Base-by-base conservation (phyloP, 306 rosid genomes). In the Glycine latifolia region DNA sequence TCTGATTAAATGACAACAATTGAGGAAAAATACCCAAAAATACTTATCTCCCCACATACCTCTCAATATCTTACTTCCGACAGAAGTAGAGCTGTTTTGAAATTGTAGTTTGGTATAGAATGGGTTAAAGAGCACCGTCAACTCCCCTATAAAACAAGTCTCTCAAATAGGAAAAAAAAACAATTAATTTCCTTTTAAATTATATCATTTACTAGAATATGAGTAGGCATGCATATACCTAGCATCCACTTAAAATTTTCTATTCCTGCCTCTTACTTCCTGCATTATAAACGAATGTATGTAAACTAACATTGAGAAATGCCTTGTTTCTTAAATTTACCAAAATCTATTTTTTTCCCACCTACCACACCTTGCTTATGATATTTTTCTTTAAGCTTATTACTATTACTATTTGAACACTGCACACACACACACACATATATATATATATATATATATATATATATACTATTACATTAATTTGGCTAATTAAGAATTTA, bases 161-260 rank as follows among this genome's bases (percentile, higher is more conserved):
- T 13, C 49, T 39, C 16, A 12, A 65, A 65, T 65, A 35, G 41
- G 3, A 48, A 48, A 10, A 3, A 33, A 26, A 31, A 53, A 11
- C 3, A 13, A 53, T 53, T 0, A n/a, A 54, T 5, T 3, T 54
- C 60, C 59, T 53, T 54, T n/a, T 5, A 54, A 54, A 54, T 35
- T 10, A 35, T 12, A 13, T 33, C 5, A 20, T 20, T 1, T 4
- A 31, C 31, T 26, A 26, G 31, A 26, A 26, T 10, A 62, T 37
- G 11, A 65, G 48, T 65, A 6, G 15, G 5, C 44, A 37, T 37
- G 31, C 31, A 11, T 33, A 62, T 31, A 66, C 14, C 7, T 65
- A 37, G 49, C 26, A 14, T n/a, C 71, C 71, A 39, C 50, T n/a
- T 41, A 41, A 66, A 39, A 65, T 12, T 43, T 46, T 68, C 73